These are phyloP conservation scores for Earliella scabrosa DNA, from an alignment of 1,284 basidiomycete species.

Conservation along the genomic window DNA sequence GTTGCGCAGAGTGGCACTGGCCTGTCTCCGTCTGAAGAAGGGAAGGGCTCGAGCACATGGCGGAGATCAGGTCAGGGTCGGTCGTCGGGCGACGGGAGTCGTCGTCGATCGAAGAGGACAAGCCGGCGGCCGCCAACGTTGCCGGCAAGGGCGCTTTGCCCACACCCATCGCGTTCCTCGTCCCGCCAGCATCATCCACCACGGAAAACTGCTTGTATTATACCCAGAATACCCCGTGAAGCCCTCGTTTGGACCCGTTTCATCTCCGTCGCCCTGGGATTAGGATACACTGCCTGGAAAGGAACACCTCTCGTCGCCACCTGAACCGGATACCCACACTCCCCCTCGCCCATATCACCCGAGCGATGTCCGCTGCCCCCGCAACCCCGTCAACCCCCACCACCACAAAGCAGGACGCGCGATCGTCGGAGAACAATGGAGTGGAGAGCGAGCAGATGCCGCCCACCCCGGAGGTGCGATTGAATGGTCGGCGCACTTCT, in stretches of 20 bases:
- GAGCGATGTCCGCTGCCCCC: slow-evolving; percentile 18
- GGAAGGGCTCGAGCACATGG: too few relatives aligned
- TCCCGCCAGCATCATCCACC: slow-evolving; percentile 10
- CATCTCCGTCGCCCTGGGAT: not conserved
- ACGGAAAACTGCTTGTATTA: slow-evolving; percentile 19
- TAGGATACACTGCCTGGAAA: not conserved
- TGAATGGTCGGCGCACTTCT: slow-evolving; percentile 28
- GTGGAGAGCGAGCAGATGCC: slow-evolving; percentile 16
- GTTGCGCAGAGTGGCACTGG: too few relatives aligned
- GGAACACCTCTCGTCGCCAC: not conserved
- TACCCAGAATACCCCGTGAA: slow-evolving; percentile 19
- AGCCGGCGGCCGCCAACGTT: slow-evolving; percentile 2
- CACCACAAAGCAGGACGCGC: too few relatives aligned
- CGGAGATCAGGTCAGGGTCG: not conserved
- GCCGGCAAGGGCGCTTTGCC: slow-evolving; percentile 19
- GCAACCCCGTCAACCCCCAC: slow-evolving; percentile 2
- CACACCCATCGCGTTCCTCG: slow-evolving; percentile 11
- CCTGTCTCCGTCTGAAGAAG: too few relatives aligned
- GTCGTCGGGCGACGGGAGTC: not conserved
- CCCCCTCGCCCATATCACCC: too few relatives aligned
- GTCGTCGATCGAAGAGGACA: not conserved
- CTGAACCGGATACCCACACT: slow-evolving; percentile 20
- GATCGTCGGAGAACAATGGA: slow-evolving; percentile 4
- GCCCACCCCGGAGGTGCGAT: slow-evolving; percentile 28
- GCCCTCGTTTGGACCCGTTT: slow-evolving; percentile 7